Percentiles rank a stretch among this genome's conserved stretches.
These are phyloP conservation scores for Cryphonectria japonica DNA, from an alignment of 2,329 filamentous ascomycete species.

Conservation along the genomic window DNA sequence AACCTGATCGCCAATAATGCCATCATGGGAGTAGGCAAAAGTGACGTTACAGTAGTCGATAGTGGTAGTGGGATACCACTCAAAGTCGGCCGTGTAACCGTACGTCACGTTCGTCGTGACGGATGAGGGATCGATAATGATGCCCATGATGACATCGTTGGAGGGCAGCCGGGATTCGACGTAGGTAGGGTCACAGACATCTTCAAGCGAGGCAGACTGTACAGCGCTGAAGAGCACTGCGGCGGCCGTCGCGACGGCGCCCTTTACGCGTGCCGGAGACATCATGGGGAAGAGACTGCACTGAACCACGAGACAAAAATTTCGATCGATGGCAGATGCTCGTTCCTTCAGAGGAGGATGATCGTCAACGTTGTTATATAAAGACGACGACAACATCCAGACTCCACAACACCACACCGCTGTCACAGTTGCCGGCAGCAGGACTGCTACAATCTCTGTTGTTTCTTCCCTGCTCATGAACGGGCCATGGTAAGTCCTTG, in stretches of 20 bases:
- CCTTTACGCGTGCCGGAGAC: background rate
- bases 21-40: constrained; percentile 40
- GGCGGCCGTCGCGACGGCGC: background rate
- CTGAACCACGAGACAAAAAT: too few species aligned
- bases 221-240: background rate
- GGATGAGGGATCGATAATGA: constrained; percentile 45
- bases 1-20: constrained; percentile 16
- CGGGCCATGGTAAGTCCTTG: too few species aligned
- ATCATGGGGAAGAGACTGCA: background rate
- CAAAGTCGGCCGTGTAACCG: constrained; percentile 37
- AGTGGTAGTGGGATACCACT: constrained; percentile 28
- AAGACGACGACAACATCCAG: too few species aligned
- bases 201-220: constrained; percentile 37
- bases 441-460: too few species aligned
- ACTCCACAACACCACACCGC: too few species aligned
- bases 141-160: constrained; percentile 46
- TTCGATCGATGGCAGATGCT: too few species aligned
- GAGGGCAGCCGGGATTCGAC: constrained; percentile 46
- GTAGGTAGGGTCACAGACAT: constrained; percentile 47
- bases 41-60: constrained; percentile 43
- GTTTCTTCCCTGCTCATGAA: too few species aligned
- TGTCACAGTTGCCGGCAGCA: too few species aligned
- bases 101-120: constrained; percentile 45
- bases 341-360: too few species aligned
- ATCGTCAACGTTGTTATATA: too few species aligned